Evolutionary conservation across 2,329 filamentous ascomycete species (phyloP), one percentile per base, ranked within the genome.

Genomic region (Arthrobotrys pseudoclavata): DNA sequence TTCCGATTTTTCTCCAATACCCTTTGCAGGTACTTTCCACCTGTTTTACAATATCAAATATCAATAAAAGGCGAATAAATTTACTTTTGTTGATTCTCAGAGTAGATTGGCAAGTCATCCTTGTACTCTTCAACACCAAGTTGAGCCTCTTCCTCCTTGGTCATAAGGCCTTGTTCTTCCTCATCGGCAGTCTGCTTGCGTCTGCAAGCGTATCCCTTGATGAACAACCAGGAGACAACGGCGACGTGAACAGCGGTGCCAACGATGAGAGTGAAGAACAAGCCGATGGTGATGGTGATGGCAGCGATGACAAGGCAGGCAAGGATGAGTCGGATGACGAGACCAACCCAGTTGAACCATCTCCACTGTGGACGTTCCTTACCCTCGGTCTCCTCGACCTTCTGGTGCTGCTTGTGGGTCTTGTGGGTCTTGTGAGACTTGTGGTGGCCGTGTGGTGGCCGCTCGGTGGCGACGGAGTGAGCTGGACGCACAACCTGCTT

Each of bases 221-320:
- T 45, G 42, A 70, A 76, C 26, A 66, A 42, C 72, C 72, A 76
- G 26, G 66, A 47, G 52, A 69, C 52, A 48, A 76, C 53, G 26
- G 50, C 37, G 40, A 76, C 34, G 60, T 76, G 72, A 22, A 76
- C 45, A 52, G 69, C 12, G 18, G 63, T 76, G 72, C 72, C 70
- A 26, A 76, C 67, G 42, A 76, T 61, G 29, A 76, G 57, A 18
- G 72, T 76, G 61, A 70, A 70, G 72, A 70, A 76, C 40, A 76
- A 52, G 15, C 72, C 72, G 47, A 76, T 70, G 60, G 72, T 76
- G 66, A 76, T 76, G 61, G 72, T 76, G 66, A 76, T 76, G 31
- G 72, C 72, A 45, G 72, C 72, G 34, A 76, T 76, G 66, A 76
- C 67, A 18, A 76, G 52, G 61, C 72, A 76, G 66, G 72, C 72